Conservation (phyloP, 1,284 basidiomycete genomes). For the Vanrija sp. region DNA sequence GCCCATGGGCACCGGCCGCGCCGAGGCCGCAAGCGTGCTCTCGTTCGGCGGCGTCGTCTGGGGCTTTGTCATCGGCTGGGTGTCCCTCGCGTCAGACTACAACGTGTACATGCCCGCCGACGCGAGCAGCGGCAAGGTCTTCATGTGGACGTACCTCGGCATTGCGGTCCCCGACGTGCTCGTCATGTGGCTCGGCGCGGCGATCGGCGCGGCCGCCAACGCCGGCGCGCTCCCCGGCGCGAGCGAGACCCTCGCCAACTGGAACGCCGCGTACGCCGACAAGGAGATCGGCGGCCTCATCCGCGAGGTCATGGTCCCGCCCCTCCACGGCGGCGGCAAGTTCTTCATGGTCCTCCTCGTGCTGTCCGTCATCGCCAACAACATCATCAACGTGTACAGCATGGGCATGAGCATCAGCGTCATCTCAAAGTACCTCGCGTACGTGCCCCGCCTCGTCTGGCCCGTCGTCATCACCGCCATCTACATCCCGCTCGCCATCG, state of each 20-base stretch:
- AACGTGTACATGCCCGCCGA: conserved; percentile 49
- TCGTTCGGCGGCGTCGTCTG: conserved; percentile 42
- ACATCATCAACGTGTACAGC: conserved; percentile 43
- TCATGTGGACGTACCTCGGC: conserved; percentile 45
- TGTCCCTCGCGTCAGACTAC: conserved; percentile 45
- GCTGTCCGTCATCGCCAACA: conserved; percentile 45
- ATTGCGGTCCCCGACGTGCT: conserved; percentile 46
- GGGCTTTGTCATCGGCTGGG: conserved; percentile 44
- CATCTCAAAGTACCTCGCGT: conserved; percentile 36
- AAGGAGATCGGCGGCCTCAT: conserved; percentile 48
- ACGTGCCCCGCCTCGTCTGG: conserved; percentile 46
- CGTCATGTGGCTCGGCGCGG: conserved; percentile 45
- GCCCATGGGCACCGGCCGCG: conserved; percentile 33
- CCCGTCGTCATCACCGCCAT: conserved; percentile 45
- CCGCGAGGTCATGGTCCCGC: conserved; percentile 37
- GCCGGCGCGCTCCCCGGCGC: conserved; percentile 13
- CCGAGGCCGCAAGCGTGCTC: conserved; percentile 41
- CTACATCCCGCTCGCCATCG: conserved; percentile 43
- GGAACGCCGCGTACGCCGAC: conserved; percentile 25
- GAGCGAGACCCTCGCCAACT: conserved; percentile 15
- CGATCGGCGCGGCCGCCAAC: conserved; percentile 40
- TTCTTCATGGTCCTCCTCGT: conserved; percentile 42
- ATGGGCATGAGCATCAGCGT: conserved; percentile 41
- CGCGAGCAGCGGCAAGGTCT: conserved; percentile 42
- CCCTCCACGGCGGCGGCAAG: conserved; percentile 35